These are phyloP conservation scores for Conticribra guillardii DNA, from an alignment of 108 stramenopile genomes.

Conservation along the genomic window DNA sequence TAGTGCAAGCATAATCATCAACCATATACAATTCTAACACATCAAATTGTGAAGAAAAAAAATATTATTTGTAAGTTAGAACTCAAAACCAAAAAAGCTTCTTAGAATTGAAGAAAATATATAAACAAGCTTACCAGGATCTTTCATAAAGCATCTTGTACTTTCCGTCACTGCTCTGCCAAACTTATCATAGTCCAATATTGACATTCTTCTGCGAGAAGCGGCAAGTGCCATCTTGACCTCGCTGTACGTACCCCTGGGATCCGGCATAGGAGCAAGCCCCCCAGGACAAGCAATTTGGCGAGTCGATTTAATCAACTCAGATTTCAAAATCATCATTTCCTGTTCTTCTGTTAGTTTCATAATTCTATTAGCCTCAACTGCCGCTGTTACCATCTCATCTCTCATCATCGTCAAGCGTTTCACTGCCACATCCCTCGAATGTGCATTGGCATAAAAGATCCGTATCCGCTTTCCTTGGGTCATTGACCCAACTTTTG, in stretches of 20 bases:
- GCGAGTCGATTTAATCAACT: background rate
- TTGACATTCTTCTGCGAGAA: background rate
- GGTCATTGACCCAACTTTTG: slow-evolving; percentile 20
- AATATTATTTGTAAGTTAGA: too few species aligned
- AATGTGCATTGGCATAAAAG: slow-evolving; percentile 23
- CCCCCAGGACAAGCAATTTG: background rate
- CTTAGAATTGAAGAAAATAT: too few species aligned
- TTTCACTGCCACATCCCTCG: slow-evolving; percentile 30
- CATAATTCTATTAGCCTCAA: slow-evolving; percentile 24
- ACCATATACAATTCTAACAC: slow-evolving; percentile 6
- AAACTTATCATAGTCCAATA: background rate
- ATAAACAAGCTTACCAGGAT: too few species aligned
- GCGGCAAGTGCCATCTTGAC: background rate
- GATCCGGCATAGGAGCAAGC: background rate
- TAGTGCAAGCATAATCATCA: slow-evolving; percentile 2
- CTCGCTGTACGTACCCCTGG: background rate
- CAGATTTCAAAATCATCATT: background rate
- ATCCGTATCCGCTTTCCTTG: slow-evolving; percentile 29
- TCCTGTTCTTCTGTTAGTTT: background rate
- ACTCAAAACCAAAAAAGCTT: too few species aligned
- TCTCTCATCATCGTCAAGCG: slow-evolving; percentile 21
- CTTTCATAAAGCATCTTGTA: background rate
- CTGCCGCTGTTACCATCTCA: slow-evolving; percentile 23
- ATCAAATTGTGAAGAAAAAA: slow-evolving; percentile 25
- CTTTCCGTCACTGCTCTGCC: background rate